These are phyloP conservation scores for Pichia scutulata DNA, from an alignment of 805 yeast genomes.

Conservation along the genomic window DNA sequence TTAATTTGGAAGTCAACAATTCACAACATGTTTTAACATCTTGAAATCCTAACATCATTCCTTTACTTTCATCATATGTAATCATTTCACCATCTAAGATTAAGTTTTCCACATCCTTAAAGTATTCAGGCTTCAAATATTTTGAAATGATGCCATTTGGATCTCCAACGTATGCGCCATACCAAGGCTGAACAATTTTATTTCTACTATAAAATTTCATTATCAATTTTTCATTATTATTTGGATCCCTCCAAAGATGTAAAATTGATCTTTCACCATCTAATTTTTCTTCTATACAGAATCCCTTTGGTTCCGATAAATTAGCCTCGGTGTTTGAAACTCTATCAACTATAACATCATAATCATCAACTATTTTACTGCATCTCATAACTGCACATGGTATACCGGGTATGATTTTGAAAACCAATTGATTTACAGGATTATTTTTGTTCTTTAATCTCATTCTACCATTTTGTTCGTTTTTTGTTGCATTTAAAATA, in stretches of 20 bases:
- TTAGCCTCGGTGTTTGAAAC: slow-evolving; percentile 30
- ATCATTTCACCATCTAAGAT: slow-evolving; percentile 92
- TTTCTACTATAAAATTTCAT: slow-evolving; percentile 68
- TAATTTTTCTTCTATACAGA: slow-evolving; percentile 80
- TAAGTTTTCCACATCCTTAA: slow-evolving; percentile 25
- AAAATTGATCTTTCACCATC: slow-evolving; percentile 88
- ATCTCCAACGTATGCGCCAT: slow-evolving; percentile 11
- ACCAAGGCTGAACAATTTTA: slow-evolving; percentile 59
- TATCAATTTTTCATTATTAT: slow-evolving; percentile 37
- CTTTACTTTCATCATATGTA: slow-evolving; percentile 57
- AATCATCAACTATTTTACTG: slow-evolving; percentile 42
- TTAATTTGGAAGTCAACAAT: background rate
- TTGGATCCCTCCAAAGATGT: slow-evolving; percentile 48
- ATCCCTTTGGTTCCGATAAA: slow-evolving; percentile 21
- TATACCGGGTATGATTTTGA: slow-evolving; percentile 32
- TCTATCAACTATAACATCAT: slow-evolving; percentile 41
- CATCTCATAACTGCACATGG: slow-evolving; percentile 79
- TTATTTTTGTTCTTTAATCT: slow-evolving; percentile 16
- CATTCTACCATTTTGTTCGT: slow-evolving; percentile 26
- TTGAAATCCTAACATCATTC: slow-evolving; percentile 64
- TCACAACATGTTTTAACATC: slow-evolving; percentile 47
- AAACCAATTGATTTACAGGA: background rate
- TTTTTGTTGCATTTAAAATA: slow-evolving; percentile 42
- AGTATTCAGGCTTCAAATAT: slow-evolving; percentile 27
- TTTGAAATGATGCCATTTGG: slow-evolving; percentile 25